These are phyloP conservation scores for Pyrenophora seminiperda DNA, from an alignment of 2,329 filamentous ascomycete genomes.

Conservation along the genomic window DNA sequence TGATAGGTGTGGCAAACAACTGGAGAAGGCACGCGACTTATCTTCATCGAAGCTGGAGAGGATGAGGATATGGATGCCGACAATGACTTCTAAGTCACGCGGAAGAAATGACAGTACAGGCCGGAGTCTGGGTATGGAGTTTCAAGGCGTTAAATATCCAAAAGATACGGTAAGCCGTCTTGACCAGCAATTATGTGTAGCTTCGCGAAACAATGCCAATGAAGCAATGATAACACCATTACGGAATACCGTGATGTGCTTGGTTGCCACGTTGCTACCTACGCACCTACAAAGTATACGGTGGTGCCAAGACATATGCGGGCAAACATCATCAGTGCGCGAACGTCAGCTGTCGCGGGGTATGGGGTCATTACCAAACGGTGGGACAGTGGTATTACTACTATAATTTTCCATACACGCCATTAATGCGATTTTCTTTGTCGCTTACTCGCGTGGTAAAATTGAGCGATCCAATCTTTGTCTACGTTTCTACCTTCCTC, in stretches of 20 bases:
- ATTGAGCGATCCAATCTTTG: slow-evolving; percentile 16
- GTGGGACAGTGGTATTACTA: slow-evolving; percentile 10
- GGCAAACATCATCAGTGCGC: slow-evolving; percentile 15
- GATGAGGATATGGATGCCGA: slow-evolving; percentile 51
- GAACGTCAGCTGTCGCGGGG: slow-evolving; percentile 21
- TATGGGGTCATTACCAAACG: slow-evolving; percentile 23
- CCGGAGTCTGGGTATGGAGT: slow-evolving; percentile 30
- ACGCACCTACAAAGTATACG: too few relatives aligned
- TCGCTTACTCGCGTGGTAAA: slow-evolving; percentile 2
- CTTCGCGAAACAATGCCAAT: slow-evolving; percentile 7
- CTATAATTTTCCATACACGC: background rate
- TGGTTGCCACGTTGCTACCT: too few relatives aligned
- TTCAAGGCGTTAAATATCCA: slow-evolving; percentile 32
- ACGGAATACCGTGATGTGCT: too few relatives aligned
- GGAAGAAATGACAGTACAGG: slow-evolving; percentile 15
- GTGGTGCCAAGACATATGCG: slow-evolving; percentile 22
- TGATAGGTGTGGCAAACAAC: slow-evolving; percentile 61
- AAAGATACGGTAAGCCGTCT: slow-evolving; percentile 11
- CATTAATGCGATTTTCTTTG: background rate
- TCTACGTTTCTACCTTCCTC: slow-evolving; percentile 33
- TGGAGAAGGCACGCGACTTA: slow-evolving; percentile 58
- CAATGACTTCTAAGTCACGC: slow-evolving; percentile 38
- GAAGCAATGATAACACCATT: slow-evolving; percentile 6
- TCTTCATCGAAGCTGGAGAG: slow-evolving; percentile 60
- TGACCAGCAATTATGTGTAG: slow-evolving; percentile 1